These are phyloP conservation scores for Ogataea nitratoaversa DNA, from an alignment of 805 yeast species.

Conservation along the genomic window DNA sequence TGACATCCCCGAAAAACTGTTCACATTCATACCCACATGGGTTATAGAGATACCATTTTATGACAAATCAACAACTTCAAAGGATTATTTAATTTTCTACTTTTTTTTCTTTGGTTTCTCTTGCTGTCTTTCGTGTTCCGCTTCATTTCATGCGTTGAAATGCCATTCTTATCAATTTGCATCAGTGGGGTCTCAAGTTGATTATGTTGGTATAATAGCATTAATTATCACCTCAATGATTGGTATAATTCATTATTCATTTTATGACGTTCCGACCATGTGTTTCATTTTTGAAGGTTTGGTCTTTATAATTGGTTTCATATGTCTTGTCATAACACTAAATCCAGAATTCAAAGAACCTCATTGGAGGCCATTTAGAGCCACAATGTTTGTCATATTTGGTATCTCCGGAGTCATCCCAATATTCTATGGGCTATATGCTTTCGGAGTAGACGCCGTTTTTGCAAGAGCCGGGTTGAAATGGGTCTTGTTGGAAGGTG, in stretches of 20 bases:
- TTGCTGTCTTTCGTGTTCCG: slow-evolving; percentile 44
- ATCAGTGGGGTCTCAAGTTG: slow-evolving; percentile 46
- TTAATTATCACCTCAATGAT: slow-evolving; percentile 46
- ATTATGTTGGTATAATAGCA: slow-evolving; percentile 52
- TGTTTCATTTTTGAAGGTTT: slow-evolving; percentile 37
- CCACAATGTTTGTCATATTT: slow-evolving; percentile 72
- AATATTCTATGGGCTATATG: slow-evolving; percentile 45
- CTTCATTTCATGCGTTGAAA: slow-evolving; percentile 47
- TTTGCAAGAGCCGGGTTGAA: slow-evolving; percentile 47
- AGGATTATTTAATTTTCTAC: slow-evolving; percentile 38
- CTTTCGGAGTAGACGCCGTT: slow-evolving; percentile 49
- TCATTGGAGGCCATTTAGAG: slow-evolving; percentile 71
- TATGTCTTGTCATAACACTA: slow-evolving; percentile 62
- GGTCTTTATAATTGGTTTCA: slow-evolving; percentile 51
- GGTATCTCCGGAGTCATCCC: slow-evolving; percentile 80
- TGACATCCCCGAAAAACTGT: slow-evolving; percentile 12
- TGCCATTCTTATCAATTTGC: slow-evolving; percentile 43
- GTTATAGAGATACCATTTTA: slow-evolving; percentile 25
- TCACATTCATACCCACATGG: slow-evolving; percentile 21
- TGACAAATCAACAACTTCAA: slow-evolving; percentile 21
- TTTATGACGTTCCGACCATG: slow-evolving; percentile 39
- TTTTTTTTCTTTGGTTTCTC: slow-evolving; percentile 44
- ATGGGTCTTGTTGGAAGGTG: slow-evolving; percentile 68
- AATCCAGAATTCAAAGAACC: slow-evolving; percentile 64
- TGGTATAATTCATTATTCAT: slow-evolving; percentile 35